These are phyloP conservation scores for Jaapia argillacea DNA, from an alignment of 768 basidiomycete species.

Conservation along the genomic window DNA sequence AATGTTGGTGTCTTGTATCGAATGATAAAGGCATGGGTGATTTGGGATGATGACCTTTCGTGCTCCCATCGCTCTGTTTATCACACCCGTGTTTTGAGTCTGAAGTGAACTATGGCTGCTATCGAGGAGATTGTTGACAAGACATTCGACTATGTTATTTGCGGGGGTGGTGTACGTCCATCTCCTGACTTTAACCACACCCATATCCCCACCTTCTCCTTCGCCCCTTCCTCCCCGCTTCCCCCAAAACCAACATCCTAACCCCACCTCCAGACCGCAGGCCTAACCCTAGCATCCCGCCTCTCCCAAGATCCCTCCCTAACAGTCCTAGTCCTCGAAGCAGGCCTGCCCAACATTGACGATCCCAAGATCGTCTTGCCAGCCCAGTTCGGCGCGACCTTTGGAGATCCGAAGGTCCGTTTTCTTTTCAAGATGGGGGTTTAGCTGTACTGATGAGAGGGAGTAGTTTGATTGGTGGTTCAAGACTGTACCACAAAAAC, in stretches of 20 bases:
- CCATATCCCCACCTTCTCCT: too few species aligned
- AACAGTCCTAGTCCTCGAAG: constrained; percentile 31
- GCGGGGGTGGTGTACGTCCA: too few species aligned
- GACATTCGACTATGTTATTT: background rate
- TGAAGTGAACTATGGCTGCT: too few species aligned
- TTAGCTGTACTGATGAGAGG: constrained; percentile 37
- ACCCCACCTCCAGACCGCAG: too few species aligned
- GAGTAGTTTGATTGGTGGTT: constrained; percentile 47
- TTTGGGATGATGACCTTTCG: too few species aligned
- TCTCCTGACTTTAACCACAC: too few species aligned
- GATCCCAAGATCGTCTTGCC: constrained; percentile 14
- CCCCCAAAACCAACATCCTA: too few species aligned
- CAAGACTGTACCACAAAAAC: constrained; percentile 23
- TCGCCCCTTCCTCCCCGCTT: too few species aligned
- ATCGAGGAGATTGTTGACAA: background rate
- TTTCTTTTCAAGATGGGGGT: constrained; percentile 38
- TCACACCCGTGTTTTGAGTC: too few species aligned
- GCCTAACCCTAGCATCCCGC: constrained; percentile 28
- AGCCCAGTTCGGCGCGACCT: constrained; percentile 8
- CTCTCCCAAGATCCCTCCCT: constrained; percentile 27
- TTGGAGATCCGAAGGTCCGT: constrained; percentile 24
- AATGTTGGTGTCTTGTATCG: too few species aligned
- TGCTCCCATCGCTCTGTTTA: too few species aligned
- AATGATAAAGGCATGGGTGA: too few species aligned
- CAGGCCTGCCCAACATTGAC: constrained; percentile 13